Conservation (phyloP, 2,329 filamentous ascomycete genomes). For the Mollisia scopiformis region DNA sequence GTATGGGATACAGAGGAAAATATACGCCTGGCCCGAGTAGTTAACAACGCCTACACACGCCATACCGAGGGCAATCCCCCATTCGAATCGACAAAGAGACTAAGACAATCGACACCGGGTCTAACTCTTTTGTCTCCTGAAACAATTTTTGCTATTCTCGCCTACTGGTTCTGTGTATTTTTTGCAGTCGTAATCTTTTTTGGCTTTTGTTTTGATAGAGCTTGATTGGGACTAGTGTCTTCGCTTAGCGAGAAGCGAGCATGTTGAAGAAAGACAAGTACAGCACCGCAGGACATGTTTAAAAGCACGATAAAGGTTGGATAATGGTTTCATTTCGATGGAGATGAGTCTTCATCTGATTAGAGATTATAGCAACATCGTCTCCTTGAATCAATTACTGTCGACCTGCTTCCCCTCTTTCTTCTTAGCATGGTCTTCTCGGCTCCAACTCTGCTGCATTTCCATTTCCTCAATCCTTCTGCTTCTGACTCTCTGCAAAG, state of each 20-base stretch:
- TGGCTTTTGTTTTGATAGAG: too few relatives aligned
- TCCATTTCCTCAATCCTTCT: conserved; percentile 38
- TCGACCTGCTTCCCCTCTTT: background rate
- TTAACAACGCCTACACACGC: background rate
- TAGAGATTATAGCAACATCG: background rate
- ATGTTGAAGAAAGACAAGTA: too few relatives aligned
- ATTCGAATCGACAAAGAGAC: background rate
- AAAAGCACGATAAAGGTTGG: too few relatives aligned
- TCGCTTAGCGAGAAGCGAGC: too few relatives aligned
- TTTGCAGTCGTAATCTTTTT: too few relatives aligned
- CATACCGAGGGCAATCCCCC: background rate
- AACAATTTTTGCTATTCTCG: too few relatives aligned
- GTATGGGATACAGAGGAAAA: background rate
- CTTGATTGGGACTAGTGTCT: too few relatives aligned
- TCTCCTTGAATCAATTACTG: background rate
- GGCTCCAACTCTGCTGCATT: conserved; percentile 25
- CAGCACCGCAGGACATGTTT: too few relatives aligned
- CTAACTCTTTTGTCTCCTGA: background rate
- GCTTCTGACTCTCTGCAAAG: conserved; percentile 51
- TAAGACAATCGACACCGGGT: background rate
- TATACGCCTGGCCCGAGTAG: background rate
- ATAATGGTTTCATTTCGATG: background rate
- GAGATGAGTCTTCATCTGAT: background rate
- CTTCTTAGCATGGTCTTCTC: conserved; percentile 15
- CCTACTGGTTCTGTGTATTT: too few relatives aligned